phyloP scores from a whole-genome alignment of 129 eudicot species.

The Tagetes erecta region DNA sequence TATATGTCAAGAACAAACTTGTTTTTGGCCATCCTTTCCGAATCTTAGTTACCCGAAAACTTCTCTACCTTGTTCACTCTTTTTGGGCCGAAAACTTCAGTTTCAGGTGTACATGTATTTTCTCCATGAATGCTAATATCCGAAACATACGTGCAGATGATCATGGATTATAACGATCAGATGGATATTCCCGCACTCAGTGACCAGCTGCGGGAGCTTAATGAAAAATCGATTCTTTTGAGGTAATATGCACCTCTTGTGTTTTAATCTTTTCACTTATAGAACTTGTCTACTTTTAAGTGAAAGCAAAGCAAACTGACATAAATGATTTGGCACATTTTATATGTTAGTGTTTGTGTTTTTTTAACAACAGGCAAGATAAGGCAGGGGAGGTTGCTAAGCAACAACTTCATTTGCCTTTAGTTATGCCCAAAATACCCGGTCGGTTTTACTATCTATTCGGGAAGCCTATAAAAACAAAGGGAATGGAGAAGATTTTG shows the following conservation, averaged over 20 bases:
- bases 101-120: not conserved
- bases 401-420: slow-evolving; percentile 44
- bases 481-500: slow-evolving; percentile 37
- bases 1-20: too few species aligned
- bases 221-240: slow-evolving; percentile 31
- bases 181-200: slow-evolving; percentile 50
- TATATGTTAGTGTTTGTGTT: not conserved
- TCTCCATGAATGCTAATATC: not conserved
- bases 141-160: slow-evolving; percentile 47
- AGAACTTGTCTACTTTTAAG: not conserved
- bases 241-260: slow-evolving; percentile 44
- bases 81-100: too few species aligned
- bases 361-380: slow-evolving; percentile 24
- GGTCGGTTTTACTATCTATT: slow-evolving; percentile 59
- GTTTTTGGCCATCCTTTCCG: too few species aligned
- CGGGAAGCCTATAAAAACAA: slow-evolving; percentile 58
- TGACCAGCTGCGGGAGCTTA: slow-evolving; percentile 31
- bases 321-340: not conserved
- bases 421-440: slow-evolving; percentile 51
- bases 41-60: too few species aligned
- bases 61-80: too few species aligned
- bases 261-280: not conserved
- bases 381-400: slow-evolving; percentile 38
- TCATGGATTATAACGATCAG: slow-evolving; percentile 66
- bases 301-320: not conserved